Evolutionary conservation across 2,329 filamentous ascomycete genomes (phyloP), one percentile per base, ranked within the genome.

Genomic region (Stenocarpella maydis): DNA sequence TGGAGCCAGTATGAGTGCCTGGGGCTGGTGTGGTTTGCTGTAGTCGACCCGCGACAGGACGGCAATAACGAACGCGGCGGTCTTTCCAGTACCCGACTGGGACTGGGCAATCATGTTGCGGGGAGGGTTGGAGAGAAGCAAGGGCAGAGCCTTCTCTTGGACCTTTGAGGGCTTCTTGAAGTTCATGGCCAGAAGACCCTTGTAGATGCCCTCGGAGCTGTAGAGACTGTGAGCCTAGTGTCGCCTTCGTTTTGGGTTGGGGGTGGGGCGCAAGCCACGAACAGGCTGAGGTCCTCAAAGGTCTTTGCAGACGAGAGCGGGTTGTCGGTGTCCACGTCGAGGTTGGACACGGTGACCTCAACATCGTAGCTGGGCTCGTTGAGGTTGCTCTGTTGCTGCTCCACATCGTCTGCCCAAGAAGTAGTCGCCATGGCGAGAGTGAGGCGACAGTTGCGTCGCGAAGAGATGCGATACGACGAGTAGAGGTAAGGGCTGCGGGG

Each of bases 41-140:
- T 95, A 87, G 77, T 99, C 94, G 77, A 98, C 82, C 72, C 96
- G 93, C 69, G 92, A 92, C 49, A 99, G 87, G 71, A 97, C 92
- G 71, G 97, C 97, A 72, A 97, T 91, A 54, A 96, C 93, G 80
- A 99, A 99, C 26, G 96, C 96, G 24, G 95, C 96, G 0, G 96
- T 99, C 85, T 99, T 99, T 77, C 96, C 96, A 24, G 96, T 99
- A 75, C 96, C 96, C 2, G 96, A 99, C 81, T 99, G 96, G n/a
- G 96, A 99, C 82, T 99, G 96, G 4, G 95, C 96, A 77, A 99
- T 95, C 87, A 99, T 92, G 81, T 98, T 98, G 73, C 87, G 87
- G 0, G 95, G 92, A n/a, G 96, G 95, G 77, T 97, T 86, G 75
- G 88, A 84, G 72, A 99, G 88, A 77, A 99, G 92, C 67, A 99